A percentile compares a stretch with the other conserved stretches of the same genome.
phyloP scores from a whole-genome alignment of 2,329 filamentous ascomycete genomes.

The Phialemonium atrogriseum region DNA sequence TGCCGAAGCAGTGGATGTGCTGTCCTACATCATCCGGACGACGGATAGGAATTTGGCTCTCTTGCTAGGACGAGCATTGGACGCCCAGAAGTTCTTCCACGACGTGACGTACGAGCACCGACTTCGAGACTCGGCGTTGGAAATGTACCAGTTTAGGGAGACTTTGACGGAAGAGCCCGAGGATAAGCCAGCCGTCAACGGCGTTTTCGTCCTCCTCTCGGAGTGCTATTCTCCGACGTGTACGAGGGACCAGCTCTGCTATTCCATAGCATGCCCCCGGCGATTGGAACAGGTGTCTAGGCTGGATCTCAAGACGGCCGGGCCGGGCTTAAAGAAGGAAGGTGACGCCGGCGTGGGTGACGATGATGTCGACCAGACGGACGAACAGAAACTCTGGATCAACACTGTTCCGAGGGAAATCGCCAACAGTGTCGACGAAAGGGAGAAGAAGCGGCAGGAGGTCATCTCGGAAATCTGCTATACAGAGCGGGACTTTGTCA shows the following conservation, averaged over 20 bases:
- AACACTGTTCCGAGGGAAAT: conserved; percentile 95
- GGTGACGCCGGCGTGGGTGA: conserved; percentile 55
- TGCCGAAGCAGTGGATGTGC: conserved; percentile 88
- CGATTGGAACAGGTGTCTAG: conserved; percentile 91
- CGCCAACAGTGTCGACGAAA: conserved; percentile 79
- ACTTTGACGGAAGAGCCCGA: conserved; percentile 79
- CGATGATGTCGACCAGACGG: conserved; percentile 73
- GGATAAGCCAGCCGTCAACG: conserved; percentile 69
- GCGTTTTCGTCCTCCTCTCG: conserved; percentile 90
- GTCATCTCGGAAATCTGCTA: conserved; percentile 98
- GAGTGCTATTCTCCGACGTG: conserved; percentile 98
- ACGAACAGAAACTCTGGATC: conserved; percentile 98
- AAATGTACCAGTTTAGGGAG: conserved; percentile 96
- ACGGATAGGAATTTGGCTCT: conserved; percentile 91
- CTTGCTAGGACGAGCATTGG: conserved; percentile 80
- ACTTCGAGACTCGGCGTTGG: conserved; percentile 82
- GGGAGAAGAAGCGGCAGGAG: conserved; percentile 95
- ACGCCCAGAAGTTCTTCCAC: conserved; percentile 98
- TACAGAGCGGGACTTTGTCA: conserved; percentile 96
- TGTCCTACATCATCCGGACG: conserved; percentile 94
- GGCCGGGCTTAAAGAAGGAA: conserved; percentile 70
- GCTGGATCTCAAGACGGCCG: conserved; percentile 77
- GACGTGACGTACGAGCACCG: conserved; percentile 98
- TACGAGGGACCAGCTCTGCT: conserved; percentile 89
- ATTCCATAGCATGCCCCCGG: conserved; percentile 93